Evolutionary conservation across 129 eudicot genomes (phyloP).

Genomic region (Pittosporum tobira): DNA sequence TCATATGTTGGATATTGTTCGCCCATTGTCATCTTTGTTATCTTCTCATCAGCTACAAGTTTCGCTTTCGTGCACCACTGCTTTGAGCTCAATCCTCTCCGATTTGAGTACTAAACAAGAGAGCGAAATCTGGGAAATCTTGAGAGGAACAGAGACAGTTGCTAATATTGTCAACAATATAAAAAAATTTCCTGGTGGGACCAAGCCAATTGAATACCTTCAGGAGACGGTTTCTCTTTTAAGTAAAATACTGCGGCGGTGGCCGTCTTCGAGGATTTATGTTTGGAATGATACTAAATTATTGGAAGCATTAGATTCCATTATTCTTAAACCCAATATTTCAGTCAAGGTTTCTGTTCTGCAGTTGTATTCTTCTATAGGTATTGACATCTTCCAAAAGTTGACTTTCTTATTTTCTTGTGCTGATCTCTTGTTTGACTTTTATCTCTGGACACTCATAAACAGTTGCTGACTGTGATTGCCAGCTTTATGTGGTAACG

Average conservation of each 20-base stretch:
- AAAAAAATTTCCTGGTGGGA: conserved; percentile 20
- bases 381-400: conserved; percentile 25
- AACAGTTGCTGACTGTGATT: conserved; percentile 27
- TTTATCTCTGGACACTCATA: conserved; percentile 14
- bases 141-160: conserved; percentile 44
- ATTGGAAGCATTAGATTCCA: conserved; percentile 30
- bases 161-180: conserved; percentile 36
- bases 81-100: conserved; percentile 49
- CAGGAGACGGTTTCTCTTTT: conserved; percentile 47
- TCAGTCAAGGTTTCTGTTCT: conserved; percentile 49
- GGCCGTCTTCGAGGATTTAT: conserved; percentile 64
- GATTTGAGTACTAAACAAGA: conserved; percentile 39
- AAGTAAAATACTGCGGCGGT: conserved; percentile 64
- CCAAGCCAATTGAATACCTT: conserved; percentile 42
- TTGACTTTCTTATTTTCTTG: conserved; percentile 5
- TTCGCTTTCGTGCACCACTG: conserved; percentile 50
- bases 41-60: conserved; percentile 41
- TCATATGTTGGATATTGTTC: conserved; percentile 39
- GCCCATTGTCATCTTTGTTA: conserved; percentile 52
- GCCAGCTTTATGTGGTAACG: conserved; percentile 78
- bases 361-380: conserved; percentile 72
- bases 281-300: conserved; percentile 56
- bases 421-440: conserved; percentile 11
- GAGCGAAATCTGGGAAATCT: conserved; percentile 45
- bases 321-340: conserved; percentile 34